These are phyloP conservation scores for Fusarium sterilihyphosum DNA, from an alignment of 2,329 filamentous ascomycete species.

Conservation along the genomic window DNA sequence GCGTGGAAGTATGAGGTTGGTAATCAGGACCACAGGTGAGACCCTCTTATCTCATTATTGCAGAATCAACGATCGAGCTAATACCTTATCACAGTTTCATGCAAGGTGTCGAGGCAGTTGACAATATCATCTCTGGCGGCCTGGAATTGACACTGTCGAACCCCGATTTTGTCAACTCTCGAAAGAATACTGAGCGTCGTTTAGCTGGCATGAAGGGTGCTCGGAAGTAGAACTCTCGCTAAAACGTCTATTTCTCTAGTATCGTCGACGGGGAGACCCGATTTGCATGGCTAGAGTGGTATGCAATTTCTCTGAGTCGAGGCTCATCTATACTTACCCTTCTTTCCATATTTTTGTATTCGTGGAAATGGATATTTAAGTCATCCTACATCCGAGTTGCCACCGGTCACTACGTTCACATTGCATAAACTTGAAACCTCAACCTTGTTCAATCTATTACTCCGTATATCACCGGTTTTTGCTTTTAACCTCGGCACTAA, in stretches of 20 bases:
- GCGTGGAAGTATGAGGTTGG: slow-evolving; percentile 97
- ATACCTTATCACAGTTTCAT: slow-evolving; percentile 75
- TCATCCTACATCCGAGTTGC: no score
- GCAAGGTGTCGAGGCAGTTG: slow-evolving; percentile 92
- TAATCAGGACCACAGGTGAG: slow-evolving; percentile 82
- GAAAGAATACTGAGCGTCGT: slow-evolving; percentile 65
- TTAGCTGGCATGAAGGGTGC: slow-evolving; percentile 25
- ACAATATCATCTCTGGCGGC: slow-evolving; percentile 87
- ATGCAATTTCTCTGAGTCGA: background rate
- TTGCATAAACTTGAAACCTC: background rate
- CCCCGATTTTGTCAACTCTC: slow-evolving; percentile 91
- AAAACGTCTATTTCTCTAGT: no score
- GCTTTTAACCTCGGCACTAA: no score
- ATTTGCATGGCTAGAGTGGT: rapidly evolving
- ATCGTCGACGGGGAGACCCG: rapidly evolving
- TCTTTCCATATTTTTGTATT: background rate
- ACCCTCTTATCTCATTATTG: rapidly evolving
- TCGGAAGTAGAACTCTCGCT: background rate
- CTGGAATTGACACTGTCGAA: slow-evolving; percentile 95
- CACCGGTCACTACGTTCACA: rapidly evolving
- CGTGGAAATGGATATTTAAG: background rate
- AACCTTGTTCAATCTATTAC: no score
- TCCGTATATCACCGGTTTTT: no score
- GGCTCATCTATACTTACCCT: rapidly evolving
- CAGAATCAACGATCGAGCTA: background rate